phyloP scores from a whole-genome alignment of 2,329 filamentous ascomycete species.

The Diaporthe longicolla region DNA sequence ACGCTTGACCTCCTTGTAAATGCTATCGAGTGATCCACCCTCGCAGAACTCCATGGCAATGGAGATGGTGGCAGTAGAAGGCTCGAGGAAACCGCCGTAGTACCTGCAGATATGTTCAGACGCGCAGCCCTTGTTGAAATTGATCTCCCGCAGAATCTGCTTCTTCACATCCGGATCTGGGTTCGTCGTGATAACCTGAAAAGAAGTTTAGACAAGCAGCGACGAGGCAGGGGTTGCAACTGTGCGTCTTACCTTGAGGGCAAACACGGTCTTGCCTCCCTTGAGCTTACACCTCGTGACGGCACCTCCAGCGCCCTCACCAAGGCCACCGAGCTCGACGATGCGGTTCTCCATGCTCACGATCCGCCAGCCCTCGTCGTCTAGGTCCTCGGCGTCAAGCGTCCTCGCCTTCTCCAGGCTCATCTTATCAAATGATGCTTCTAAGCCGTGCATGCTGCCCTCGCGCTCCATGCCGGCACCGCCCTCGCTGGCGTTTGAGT shows the following conservation, averaged over 20 bases:
- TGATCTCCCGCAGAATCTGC: conserved; percentile 95
- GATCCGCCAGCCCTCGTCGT: conserved; percentile 95
- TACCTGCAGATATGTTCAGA: conserved; percentile 98
- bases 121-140: conserved; percentile 97
- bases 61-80: conserved; percentile 95
- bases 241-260: conserved; percentile 79
- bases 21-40: conserved; percentile 94
- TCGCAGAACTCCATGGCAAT: conserved; percentile 99
- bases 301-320: conserved; percentile 95
- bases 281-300: conserved; percentile 93
- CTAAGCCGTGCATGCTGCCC: conserved; percentile 81
- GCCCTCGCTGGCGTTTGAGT: conserved; percentile 84
- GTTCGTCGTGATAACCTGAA: conserved; percentile 95
- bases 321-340: conserved; percentile 87
- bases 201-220: conserved; percentile 36
- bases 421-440: conserved; percentile 81
- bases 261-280: conserved; percentile 94
- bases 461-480: conserved; percentile 86
- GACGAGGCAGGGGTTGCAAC: conserved; percentile 34
- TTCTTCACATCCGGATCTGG: conserved; percentile 98
- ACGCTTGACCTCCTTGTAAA: conserved; percentile 97
- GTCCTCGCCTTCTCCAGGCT: conserved; percentile 85
- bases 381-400: conserved; percentile 92
- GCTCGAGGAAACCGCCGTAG: conserved; percentile 96
- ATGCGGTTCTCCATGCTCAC: conserved; percentile 92